Base-by-base conservation (phyloP, 1,284 basidiomycete genomes). In the Mycena citricolor region DNA sequence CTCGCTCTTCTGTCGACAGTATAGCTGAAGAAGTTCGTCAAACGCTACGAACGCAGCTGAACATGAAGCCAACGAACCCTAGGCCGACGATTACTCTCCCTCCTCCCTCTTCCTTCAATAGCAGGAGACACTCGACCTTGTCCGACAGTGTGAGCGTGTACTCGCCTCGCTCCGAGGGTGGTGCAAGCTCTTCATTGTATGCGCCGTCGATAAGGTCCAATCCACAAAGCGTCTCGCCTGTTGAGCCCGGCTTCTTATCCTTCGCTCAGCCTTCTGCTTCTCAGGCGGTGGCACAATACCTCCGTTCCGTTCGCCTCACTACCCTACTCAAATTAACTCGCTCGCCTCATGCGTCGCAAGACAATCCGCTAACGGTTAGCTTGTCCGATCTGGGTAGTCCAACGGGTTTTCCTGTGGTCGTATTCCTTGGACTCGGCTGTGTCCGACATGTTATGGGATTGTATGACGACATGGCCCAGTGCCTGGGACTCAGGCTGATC, bases 381-480 rank as follows among this genome's bases (percentile, higher is more conserved):
- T 73, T 95, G 13, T 93, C 94, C 3, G 94, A 98, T 60, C 76
- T 98, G 38, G 95, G 95, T 1, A 79, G 77, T 47, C 75, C 84
- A 1, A 77, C 74, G 16, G 95, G 95, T 1, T 81, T 82, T 58
- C 93, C 94, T 0, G 79, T 98, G 10, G 68, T 98, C 32, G 78
- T 98, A 8, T 98, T 95, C 62, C 78, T 99, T 42, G 95, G 95
- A 0, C 64, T 98, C 22, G 94, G 95, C 4, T 93, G 91, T 58
- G 94, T 98, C 5, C 77, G 95, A 23, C 94, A 98, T 64, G 78
- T 98, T 43, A 86, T 97, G 70, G 94, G 90, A 5, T 67, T 98
- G 29, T 98, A 95, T 63, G 94, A 98, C 62, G 95, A 98, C 61
- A 87, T 98, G 77, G 95, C 95, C 11, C 80, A 86, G 48, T 87